Percentiles rank a stretch among this genome's conserved stretches.
phyloP scores from a whole-genome alignment of 148 eudicot species.

The Arbutus unedo region DNA sequence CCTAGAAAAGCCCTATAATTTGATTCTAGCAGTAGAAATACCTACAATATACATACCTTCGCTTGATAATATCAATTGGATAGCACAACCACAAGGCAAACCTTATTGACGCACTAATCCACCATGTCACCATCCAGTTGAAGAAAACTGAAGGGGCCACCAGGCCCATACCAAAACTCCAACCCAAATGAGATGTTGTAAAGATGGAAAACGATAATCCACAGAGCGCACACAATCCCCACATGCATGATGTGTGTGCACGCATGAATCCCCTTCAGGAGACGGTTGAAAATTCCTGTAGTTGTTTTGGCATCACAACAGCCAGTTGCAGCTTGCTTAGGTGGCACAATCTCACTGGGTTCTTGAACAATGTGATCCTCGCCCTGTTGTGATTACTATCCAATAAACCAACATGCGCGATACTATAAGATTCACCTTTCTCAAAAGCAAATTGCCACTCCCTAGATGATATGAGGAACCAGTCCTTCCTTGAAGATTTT shows the following conservation, averaged over 20 bases:
- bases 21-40: not conserved
- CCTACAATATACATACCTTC: not conserved
- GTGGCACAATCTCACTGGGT: slow-evolving; percentile 65
- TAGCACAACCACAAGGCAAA: slow-evolving; percentile 1
- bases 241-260: too few relatives aligned
- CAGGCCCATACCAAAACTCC: not conserved
- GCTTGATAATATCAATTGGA: not conserved
- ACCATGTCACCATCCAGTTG: not conserved
- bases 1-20: not conserved
- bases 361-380: slow-evolving; percentile 53
- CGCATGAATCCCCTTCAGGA: not conserved
- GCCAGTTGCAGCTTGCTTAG: slow-evolving; percentile 64
- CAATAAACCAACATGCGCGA: slow-evolving; percentile 62
- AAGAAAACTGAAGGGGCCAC: not conserved
- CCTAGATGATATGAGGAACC: slow-evolving; percentile 68
- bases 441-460: slow-evolving; percentile 92
- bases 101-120: not conserved
- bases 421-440: slow-evolving; percentile 68
- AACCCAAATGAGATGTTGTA: not conserved
- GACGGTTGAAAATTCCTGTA: slow-evolving; percentile 7
- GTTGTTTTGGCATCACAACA: slow-evolving; percentile 41
- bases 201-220: not conserved
- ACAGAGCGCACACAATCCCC: not conserved
- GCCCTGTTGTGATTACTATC: slow-evolving; percentile 30
- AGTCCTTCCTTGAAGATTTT: slow-evolving; percentile 53